These are phyloP conservation scores for Pseudogymnoascus sp. DNA, from an alignment of 2,329 filamentous ascomycete genomes.

Conservation along the genomic window DNA sequence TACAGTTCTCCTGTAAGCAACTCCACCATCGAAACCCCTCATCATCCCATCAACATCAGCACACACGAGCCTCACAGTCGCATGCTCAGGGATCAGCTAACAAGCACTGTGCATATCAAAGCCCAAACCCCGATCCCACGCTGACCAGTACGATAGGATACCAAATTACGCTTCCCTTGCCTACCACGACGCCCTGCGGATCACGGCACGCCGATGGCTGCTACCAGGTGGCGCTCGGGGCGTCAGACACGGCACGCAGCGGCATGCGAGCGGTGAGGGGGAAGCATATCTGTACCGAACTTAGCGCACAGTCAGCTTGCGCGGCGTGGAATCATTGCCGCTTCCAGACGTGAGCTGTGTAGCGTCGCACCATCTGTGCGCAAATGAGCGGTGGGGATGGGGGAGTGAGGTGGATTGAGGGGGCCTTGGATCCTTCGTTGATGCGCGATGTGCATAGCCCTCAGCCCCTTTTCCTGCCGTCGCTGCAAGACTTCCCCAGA, in stretches of 20 bases:
- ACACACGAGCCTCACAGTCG: not conserved
- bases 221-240: not conserved
- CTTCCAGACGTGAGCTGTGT: not conserved
- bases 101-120: not conserved
- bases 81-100: not conserved
- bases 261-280: not conserved
- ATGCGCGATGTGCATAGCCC: constrained; percentile 1
- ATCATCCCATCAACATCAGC: not conserved
- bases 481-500: not conserved
- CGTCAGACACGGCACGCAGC: not conserved
- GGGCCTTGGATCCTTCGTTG: not conserved
- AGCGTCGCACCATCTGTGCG: not conserved
- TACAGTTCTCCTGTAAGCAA: not conserved
- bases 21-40: not conserved
- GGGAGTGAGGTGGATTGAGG: not conserved
- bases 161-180: not conserved
- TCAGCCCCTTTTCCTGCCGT: not conserved
- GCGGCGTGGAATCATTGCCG: not conserved
- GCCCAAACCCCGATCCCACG: not conserved
- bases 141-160: not conserved
- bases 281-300: not conserved
- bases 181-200: not conserved
- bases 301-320: not conserved
- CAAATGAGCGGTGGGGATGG: not conserved
- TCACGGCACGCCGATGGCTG: not conserved